These are phyloP conservation scores for Cercospora sesami DNA, from an alignment of 2,329 filamentous ascomycete species.

Conservation along the genomic window DNA sequence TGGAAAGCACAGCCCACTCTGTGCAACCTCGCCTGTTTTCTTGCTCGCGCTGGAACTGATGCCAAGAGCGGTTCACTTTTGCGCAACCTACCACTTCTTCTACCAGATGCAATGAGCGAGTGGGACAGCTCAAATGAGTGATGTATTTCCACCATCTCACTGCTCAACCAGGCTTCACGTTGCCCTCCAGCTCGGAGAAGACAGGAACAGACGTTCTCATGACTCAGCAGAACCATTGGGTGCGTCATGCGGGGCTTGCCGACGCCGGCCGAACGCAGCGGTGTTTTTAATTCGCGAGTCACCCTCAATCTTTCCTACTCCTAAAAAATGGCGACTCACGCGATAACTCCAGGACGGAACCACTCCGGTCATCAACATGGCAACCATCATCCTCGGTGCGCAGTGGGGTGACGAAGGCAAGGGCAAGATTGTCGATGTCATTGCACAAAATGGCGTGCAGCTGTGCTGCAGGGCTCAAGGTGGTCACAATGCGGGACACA, in stretches of 20 bases:
- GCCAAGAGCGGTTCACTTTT: neutral
- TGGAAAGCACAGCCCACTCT: constrained; percentile 4
- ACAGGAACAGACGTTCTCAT: neutral
- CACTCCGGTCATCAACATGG: constrained; percentile 35
- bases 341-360: constrained; percentile 7
- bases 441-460: constrained; percentile 48
- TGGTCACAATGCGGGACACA: constrained; percentile 62
- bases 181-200: neutral
- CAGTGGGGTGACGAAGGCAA: constrained; percentile 63
- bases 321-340: constrained; percentile 29
- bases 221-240: constrained; percentile 2
- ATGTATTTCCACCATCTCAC: neutral
- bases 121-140: neutral
- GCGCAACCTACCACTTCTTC: neutral
- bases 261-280: neutral
- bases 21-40: neutral
- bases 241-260: constrained; percentile 7
- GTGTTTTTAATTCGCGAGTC: constrained; percentile 10
- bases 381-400: constrained; percentile 60
- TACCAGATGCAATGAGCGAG: neutral
- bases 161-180: neutral
- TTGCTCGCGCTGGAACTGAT: neutral
- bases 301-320: constrained; percentile 17
- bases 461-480: constrained; percentile 61
- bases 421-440: constrained; percentile 58